Evolutionary conservation across 163 green algal genomes (phyloP).

Genomic region (Trebouxia gelatinosa): DNA sequence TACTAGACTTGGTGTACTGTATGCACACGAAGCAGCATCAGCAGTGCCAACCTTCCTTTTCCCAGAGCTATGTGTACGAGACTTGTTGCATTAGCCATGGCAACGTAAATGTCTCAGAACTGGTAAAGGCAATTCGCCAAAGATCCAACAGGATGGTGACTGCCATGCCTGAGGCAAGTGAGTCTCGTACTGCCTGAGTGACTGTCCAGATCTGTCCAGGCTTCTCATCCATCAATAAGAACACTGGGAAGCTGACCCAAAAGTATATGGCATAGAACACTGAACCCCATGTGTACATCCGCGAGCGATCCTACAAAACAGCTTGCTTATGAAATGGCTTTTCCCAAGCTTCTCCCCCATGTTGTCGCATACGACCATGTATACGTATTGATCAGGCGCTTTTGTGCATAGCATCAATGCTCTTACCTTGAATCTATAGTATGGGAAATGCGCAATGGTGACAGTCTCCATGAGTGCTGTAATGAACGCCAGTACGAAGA

Average conservation of each 20-base stretch:
- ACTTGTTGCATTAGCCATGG: too few relatives aligned
- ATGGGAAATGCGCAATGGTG: constrained; percentile 94
- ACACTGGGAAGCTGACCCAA: constrained; percentile 95
- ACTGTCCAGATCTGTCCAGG: constrained; percentile 23
- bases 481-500: constrained; percentile 86
- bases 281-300: constrained; percentile 89
- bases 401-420: too few relatives aligned
- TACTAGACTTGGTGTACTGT: too few relatives aligned
- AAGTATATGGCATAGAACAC: constrained; percentile 99
- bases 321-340: too few relatives aligned
- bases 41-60: too few relatives aligned
- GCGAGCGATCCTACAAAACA: constrained; percentile 43
- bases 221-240: constrained; percentile 88
- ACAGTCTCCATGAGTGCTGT: constrained; percentile 94
- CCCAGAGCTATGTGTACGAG: too few relatives aligned
- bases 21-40: too few relatives aligned
- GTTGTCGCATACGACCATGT: too few relatives aligned
- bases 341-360: too few relatives aligned
- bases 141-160: constrained; percentile 93
- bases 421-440: constrained; percentile 82
- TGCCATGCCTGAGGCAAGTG: constrained; percentile 88
- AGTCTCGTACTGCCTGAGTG: constrained; percentile 64
- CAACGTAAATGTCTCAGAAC: neutral
- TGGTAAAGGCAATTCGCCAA: constrained; percentile 73
- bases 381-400: too few relatives aligned